These are phyloP conservation scores for Neopestalotiopsis rosae DNA, from an alignment of 2,329 filamentous ascomycete species.

Conservation along the genomic window DNA sequence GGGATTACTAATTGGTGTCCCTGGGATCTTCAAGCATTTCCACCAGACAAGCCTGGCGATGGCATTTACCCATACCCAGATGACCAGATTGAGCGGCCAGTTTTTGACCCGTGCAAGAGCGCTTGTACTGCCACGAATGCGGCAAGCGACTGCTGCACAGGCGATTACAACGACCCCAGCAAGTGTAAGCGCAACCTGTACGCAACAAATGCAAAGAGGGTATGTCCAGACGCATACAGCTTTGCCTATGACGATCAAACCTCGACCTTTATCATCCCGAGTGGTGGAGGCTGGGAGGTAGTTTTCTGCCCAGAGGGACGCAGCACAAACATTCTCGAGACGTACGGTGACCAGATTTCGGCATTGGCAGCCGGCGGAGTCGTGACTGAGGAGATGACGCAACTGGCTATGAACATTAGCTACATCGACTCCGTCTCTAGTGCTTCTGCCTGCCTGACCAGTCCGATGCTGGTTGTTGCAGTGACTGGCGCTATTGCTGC, in stretches of 20 bases:
- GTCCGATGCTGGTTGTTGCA: conserved; percentile 18
- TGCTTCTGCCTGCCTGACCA: background rate
- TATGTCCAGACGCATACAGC: conserved; percentile 86
- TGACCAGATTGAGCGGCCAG: conserved; percentile 70
- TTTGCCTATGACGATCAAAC: conserved; percentile 69
- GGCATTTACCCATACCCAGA: conserved; percentile 84
- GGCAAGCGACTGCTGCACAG: conserved; percentile 77
- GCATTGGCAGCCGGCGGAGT: conserved; percentile 49
- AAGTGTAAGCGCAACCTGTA: conserved; percentile 73
- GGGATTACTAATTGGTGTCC: conserved; percentile 76
- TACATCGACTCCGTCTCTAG: conserved; percentile 36
- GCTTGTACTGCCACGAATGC: conserved; percentile 74
- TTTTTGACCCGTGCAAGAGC: conserved; percentile 79
- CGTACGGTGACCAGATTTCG: conserved; percentile 55
- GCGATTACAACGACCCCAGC: conserved; percentile 65
- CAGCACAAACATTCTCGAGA: conserved; percentile 63
- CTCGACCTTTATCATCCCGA: conserved; percentile 67
- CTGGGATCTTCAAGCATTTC: conserved; percentile 74
- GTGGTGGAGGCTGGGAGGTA: conserved; percentile 78
- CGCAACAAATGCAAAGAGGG: conserved; percentile 70
- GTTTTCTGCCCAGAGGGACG: conserved; percentile 74
- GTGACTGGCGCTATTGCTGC: background rate
- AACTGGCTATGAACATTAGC: conserved; percentile 39
- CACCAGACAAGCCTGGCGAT: conserved; percentile 72
- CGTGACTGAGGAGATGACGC: conserved; percentile 40